Percentiles rank a stretch among this genome's conserved stretches.
Evolutionary conservation across 768 basidiomycete species (phyloP).

Genomic region (Russula abietina): DNA sequence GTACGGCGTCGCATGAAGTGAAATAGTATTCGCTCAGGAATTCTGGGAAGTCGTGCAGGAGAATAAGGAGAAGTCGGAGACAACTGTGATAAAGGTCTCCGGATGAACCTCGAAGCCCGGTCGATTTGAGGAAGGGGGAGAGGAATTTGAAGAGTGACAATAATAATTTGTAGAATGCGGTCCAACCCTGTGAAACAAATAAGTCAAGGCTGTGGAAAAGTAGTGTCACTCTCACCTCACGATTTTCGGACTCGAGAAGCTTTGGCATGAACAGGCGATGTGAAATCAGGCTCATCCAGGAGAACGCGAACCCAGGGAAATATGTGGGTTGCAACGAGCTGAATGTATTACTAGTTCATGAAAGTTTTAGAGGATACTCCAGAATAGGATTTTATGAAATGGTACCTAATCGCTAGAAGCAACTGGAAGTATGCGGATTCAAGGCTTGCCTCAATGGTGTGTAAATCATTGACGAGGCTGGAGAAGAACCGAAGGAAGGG

Average conservation of each 20-base stretch:
- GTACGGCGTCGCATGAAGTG: slow-evolving; percentile 89
- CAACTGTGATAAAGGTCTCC: slow-evolving; percentile 88
- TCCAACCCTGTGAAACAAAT: slow-evolving; percentile 62
- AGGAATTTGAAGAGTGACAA: slow-evolving; percentile 94
- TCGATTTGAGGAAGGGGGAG: slow-evolving; percentile 80
- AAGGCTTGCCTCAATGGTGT: slow-evolving; percentile 76
- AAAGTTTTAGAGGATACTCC: not conserved
- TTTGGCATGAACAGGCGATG: slow-evolving; percentile 98
- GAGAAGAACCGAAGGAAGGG: slow-evolving; percentile 99
- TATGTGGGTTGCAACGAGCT: slow-evolving; percentile 93
- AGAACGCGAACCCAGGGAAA: slow-evolving; percentile 97
- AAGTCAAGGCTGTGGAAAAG: not conserved
- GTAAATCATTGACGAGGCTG: slow-evolving; percentile 87
- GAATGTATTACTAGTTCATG: slow-evolving; percentile 69
- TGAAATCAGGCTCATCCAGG: slow-evolving; percentile 95
- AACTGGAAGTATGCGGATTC: slow-evolving; percentile 87
- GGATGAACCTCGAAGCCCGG: slow-evolving; percentile 72
- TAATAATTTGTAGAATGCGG: slow-evolving; percentile 91
- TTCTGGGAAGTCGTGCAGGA: slow-evolving; percentile 98
- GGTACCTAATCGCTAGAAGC: slow-evolving; percentile 80
- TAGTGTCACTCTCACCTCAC: slow-evolving; percentile 52
- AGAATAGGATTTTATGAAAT: slow-evolving; percentile 1
- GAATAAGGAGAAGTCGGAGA: slow-evolving; percentile 83
- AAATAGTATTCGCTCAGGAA: slow-evolving; percentile 97
- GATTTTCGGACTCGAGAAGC: slow-evolving; percentile 76